Conservation (phyloP, 2,329 filamentous ascomycete species). For the Neofusicoccum sp. region DNA sequence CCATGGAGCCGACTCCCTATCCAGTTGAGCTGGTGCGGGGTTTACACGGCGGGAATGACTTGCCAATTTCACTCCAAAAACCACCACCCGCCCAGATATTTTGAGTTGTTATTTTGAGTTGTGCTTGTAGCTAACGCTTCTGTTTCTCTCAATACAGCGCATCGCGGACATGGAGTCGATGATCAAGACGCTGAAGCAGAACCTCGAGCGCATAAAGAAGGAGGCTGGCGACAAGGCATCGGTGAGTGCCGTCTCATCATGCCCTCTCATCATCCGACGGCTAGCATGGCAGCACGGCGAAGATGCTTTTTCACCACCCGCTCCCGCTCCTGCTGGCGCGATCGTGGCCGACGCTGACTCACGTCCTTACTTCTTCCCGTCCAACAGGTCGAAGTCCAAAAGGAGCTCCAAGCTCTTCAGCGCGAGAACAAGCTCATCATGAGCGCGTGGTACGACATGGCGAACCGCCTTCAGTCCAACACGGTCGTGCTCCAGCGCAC, state of each 20-base stretch:
- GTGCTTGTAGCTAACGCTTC: background rate
- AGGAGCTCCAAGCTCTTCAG: slow-evolving; percentile 65
- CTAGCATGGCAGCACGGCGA: slow-evolving; percentile 13
- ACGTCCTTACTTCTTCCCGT: slow-evolving; percentile 7
- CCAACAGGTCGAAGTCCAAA: slow-evolving; percentile 29
- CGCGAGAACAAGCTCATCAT: slow-evolving; percentile 76
- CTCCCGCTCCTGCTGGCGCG: slow-evolving; percentile 9
- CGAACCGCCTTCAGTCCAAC: slow-evolving; percentile 76
- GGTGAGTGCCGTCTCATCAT: slow-evolving; percentile 26
- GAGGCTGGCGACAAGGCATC: slow-evolving; percentile 37
- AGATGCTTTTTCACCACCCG: background rate
- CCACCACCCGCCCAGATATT: too few species aligned
- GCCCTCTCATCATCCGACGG: slow-evolving; percentile 12
- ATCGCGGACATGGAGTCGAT: slow-evolving; percentile 16
- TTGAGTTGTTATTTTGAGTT: too few species aligned
- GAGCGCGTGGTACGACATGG: slow-evolving; percentile 84
- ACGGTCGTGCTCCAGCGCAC: slow-evolving; percentile 71
- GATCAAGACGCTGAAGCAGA: slow-evolving; percentile 22
- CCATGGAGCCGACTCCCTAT: too few species aligned
- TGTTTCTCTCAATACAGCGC: background rate
- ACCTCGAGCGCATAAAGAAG: slow-evolving; percentile 35
- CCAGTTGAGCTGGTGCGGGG: too few species aligned
- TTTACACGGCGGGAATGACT: too few species aligned
- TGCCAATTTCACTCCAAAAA: too few species aligned
- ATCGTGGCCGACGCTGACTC: slow-evolving; percentile 13